Percentiles rank a stretch among this genome's conserved stretches.
Conservation (phyloP, 306 rosid genomes). For the Castanea mollissima region DNA sequence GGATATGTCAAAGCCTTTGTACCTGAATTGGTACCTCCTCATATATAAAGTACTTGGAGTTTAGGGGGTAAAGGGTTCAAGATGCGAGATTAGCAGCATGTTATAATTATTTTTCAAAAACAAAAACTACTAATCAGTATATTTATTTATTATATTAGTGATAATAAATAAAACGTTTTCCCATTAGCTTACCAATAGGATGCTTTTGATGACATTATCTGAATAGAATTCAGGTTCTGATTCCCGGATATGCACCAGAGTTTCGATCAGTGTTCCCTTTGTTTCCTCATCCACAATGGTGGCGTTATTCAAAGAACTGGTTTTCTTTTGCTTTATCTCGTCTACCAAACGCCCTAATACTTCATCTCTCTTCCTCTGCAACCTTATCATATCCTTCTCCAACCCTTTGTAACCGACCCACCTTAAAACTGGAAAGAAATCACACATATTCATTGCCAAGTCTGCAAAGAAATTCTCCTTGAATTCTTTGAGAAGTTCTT, state of each 20-base stretch:
- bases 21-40: no score
- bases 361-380: constrained; percentile 16
- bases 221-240: constrained; percentile 12
- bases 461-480: not conserved
- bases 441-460: constrained; percentile 12
- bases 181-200: constrained; percentile 7
- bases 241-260: constrained; percentile 6
- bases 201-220: constrained; percentile 19
- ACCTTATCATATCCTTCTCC: constrained; percentile 20
- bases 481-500: constrained; percentile 16
- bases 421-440: constrained; percentile 26
- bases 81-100: no score
- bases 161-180: no score
- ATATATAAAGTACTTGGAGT: no score
- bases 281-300: not conserved
- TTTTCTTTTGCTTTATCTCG: constrained; percentile 5
- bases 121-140: no score
- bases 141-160: no score
- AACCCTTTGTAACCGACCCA: constrained; percentile 29
- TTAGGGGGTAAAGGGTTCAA: no score
- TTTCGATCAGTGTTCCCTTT: not conserved
- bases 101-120: no score
- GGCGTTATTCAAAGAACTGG: not conserved
- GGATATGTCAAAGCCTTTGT: no score
- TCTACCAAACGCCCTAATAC: not conserved